Conservation (phyloP, 441 rosid genomes). For the Brassica hybrid region DNA sequence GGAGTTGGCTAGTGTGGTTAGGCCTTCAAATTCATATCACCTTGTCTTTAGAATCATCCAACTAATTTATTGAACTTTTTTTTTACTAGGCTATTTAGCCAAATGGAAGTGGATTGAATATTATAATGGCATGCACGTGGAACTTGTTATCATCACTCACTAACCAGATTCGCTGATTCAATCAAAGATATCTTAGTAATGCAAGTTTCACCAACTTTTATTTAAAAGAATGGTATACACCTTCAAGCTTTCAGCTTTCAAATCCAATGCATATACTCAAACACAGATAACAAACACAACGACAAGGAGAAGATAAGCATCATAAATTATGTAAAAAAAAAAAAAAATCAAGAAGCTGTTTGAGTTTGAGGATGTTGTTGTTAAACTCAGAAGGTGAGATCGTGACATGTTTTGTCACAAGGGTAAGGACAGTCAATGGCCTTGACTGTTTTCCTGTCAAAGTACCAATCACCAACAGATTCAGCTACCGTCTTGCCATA, state of each 20-base stretch:
- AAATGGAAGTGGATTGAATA: too few relatives aligned
- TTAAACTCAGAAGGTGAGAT: conserved; percentile 59
- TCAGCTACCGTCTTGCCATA: conserved; percentile 71
- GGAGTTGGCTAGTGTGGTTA: too few relatives aligned
- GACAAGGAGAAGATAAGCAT: background rate
- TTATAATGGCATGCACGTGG: too few relatives aligned
- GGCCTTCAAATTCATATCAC: too few relatives aligned
- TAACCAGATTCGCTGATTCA: too few relatives aligned
- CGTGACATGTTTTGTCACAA: conserved; percentile 87
- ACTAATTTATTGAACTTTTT: too few relatives aligned
- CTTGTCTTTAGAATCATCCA: too few relatives aligned
- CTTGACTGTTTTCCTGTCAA: conserved; percentile 61
- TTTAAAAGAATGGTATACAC: background rate
- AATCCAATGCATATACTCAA: conserved; percentile 5
- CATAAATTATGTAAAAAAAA: conserved; percentile 15
- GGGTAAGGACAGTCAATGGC: conserved; percentile 88
- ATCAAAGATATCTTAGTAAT: background rate
- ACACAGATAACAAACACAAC: background rate
- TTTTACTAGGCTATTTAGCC: too few relatives aligned
- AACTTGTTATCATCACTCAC: too few relatives aligned
- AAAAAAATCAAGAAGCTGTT: conserved; percentile 17
- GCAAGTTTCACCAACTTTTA: background rate
- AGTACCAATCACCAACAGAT: conserved; percentile 98
- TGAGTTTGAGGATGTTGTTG: background rate
- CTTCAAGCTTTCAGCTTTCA: background rate